Percentiles rank a stretch among this genome's conserved stretches.
Conservation (phyloP, 441 rosid genomes). For the Macaranga tanarius region DNA sequence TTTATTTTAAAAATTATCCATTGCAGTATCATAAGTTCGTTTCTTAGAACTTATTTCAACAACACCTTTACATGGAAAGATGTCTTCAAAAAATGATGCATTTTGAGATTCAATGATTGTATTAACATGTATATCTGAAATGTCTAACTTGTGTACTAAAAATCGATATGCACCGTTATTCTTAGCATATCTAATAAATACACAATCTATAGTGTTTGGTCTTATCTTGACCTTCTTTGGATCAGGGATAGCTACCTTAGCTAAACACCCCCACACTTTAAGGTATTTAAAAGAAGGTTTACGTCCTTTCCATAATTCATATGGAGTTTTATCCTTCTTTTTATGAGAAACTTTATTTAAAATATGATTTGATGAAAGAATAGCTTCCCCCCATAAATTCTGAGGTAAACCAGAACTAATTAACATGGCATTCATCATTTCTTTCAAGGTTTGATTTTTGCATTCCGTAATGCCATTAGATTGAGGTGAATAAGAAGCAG, state of each 20-base stretch:
- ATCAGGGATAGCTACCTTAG: too few species aligned
- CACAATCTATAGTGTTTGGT: neutral
- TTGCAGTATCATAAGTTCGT: neutral
- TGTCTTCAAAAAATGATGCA: neutral
- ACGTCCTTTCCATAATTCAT: too few species aligned
- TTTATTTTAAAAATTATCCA: too few species aligned
- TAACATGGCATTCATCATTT: slow-evolving; percentile 1
- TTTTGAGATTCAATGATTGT: neutral
- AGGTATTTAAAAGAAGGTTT: too few species aligned
- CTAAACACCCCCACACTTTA: too few species aligned
- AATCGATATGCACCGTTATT: slow-evolving; percentile 1
- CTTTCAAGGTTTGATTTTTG: neutral
- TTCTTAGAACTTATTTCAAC: neutral
- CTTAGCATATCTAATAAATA: slow-evolving; percentile 1
- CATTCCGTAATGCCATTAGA: neutral
- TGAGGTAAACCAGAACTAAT: neutral
- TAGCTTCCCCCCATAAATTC: neutral
- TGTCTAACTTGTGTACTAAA: neutral
- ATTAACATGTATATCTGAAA: neutral
- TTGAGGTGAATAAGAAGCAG: neutral
- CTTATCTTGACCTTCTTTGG: too few species aligned
- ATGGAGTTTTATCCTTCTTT: too few species aligned
- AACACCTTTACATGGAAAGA: neutral
- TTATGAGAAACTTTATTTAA: too few species aligned
- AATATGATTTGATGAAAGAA: too few species aligned